Evolutionary conservation across 352 stramenopile genomes (phyloP), one percentile per base, ranked within the genome.

Genomic region (Pythium scleroteichum): DNA sequence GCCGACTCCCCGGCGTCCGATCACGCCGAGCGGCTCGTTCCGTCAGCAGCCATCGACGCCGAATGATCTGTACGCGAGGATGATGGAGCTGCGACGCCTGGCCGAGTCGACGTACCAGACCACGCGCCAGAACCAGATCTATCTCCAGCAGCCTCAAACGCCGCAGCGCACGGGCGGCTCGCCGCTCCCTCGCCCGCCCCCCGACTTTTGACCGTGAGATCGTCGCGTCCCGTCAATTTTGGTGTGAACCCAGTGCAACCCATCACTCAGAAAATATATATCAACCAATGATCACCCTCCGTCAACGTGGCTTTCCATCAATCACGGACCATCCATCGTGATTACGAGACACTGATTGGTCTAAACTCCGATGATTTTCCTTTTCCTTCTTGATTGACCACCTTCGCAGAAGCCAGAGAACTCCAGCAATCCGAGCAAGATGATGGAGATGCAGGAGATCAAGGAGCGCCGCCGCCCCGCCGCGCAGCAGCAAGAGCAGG

Each of bases 371-470:
- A 52, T 39, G 46, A 23, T n/a, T 12, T 50, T 2, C 29, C 44
- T n/a, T n/a, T n/a, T n/a, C n/a, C n/a, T n/a, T n/a, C n/a, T n/a
- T n/a, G n/a, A n/a, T n/a, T n/a, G n/a, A n/a, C n/a, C n/a, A n/a
- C n/a, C n/a, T n/a, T n/a, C n/a, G n/a, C n/a, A n/a, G n/a, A n/a
- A n/a, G n/a, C n/a, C n/a, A n/a, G n/a, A n/a, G n/a, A n/a, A n/a
- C n/a, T n/a, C n/a, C n/a, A 22, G 20, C 23, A 35, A 35, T 10
- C 24, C 23, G n/a, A n/a, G n/a, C n/a, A 71, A 44, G 22, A 85
- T 85, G 75, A 85, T 83, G 78, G 55, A 78, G 23, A 83, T 86
- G 74, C 79, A 84, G 59, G 76, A 85, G 39, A 61, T 85, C 53
- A 83, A 75, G 55, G 70, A 72, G 64, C 78, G 78, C 22, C 69